Evolutionary conservation across 345 rosid species (phyloP), one percentile per base, ranked within the genome.

Genomic region (Sisymbrium altissimum): DNA sequence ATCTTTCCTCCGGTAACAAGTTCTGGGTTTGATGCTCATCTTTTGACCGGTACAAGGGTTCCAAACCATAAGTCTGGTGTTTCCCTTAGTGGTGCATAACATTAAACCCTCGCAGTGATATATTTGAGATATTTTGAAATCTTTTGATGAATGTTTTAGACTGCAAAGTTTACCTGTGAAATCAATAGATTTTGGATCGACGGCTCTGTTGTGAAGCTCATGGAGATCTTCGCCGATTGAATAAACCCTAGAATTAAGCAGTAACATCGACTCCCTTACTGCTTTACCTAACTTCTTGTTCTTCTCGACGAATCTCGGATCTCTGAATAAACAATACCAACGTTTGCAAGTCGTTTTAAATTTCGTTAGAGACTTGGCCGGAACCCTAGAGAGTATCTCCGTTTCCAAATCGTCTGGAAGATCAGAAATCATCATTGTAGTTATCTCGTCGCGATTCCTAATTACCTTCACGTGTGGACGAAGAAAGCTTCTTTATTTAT

Each of bases 331-430:
- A 23, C 18, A 0, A 21, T 25, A 62, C 66, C 66, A 62, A 1
- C 67, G 53, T 9, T 43, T 27, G 53, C 67, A 63, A 9, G 30
- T 63, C 0, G 67, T 9, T 43, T 5, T 3, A n/a, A 9, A 7
- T 43, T 15, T 1, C 3, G 0, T 0, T 4, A 63, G 39, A 27
- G 53, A 41, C 38, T 41, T 61, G 33, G 13, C 12, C 35, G 35
- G 66, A 63, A 63, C 67, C 39, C 67, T 63, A 43, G 38, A 11
- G 15, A 63, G 67, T 63, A 63, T 29, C 11, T 63, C 53, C 9
- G 53, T 25, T 43, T 63, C 53, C 53, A 63, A 44, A 27, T 63
- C 39, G 19, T 3, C 35, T 30, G 67, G 67, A n/a, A 63, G 53
- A 41, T 27, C 7, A 2, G 36, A n/a, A 4, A 41, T 23, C 66